Evolutionary conservation across 164 flowering plant genomes (phyloP), one percentile per base, ranked within the genome.

Genomic region (Tetracentron sinense): DNA sequence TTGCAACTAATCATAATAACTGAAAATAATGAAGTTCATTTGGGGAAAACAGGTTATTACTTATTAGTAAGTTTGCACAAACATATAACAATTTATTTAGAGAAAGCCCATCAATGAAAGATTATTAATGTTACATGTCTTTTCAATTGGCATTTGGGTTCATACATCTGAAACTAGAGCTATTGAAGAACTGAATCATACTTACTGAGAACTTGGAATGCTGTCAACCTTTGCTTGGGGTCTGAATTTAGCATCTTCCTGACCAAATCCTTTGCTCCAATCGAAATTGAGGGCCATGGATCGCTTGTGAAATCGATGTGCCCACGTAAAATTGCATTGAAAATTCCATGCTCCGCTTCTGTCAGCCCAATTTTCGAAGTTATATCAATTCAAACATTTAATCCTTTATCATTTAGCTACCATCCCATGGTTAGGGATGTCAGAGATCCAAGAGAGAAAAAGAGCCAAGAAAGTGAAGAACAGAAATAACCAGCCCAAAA

Each of bases 261-360:
- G n/a, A 75, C 73, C 6, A 75, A 70, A 58, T 75, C 75, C 60
- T 75, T 75, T 27, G 75, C 79, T 22, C 62, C 65, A 38, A 38
- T 11, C 16, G 79, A 75, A 31, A 75, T 75, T 16, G 70, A 60
- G 55, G 79, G 75, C 79, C 75, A 75, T 7, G 79, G 79, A 47
- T 75, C 79, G 54, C 63, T 20, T 3, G 62, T 17, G 48, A 75
- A 72, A 48, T 75, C 79, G 16, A 75, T 17, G 30, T 68, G 73
- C 4, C 75, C 79, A 2, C 68, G 60, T 50, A 75, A 47, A 17
- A 75, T 72, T 17, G 75, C 73, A 47, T 75, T 68, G 70, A 75
- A 75, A 19, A 72, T 68, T 10, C 79, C 75, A 57, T 68, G 62
- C 63, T 75, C 73, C 20, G 77, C 58, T 28, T 69, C 77, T 73